Percentiles rank a stretch among this genome's conserved stretches.
Evolutionary conservation across 768 basidiomycete genomes (phyloP).

Genomic region (Phanerochaete carnosa): DNA sequence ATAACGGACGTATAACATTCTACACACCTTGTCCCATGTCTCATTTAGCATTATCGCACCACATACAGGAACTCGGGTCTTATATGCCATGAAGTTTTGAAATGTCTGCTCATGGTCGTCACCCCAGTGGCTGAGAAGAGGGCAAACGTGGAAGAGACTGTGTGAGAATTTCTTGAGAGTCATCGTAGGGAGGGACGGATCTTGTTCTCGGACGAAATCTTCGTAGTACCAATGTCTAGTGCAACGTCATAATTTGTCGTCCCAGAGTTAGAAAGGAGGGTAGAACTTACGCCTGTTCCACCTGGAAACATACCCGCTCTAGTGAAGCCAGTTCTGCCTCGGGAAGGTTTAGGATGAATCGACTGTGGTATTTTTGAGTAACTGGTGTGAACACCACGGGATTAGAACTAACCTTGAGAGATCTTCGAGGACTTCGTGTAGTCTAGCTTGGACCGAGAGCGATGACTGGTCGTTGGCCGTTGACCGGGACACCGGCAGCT

Average conservation of each 20-base stretch:
- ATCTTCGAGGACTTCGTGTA: conserved; percentile 88
- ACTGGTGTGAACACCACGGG: conserved; percentile 15
- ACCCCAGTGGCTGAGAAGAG: conserved; percentile 78
- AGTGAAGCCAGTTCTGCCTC: conserved; percentile 87
- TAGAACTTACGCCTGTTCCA: conserved; percentile 92
- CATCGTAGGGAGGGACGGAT: conserved; percentile 81
- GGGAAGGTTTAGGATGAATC: conserved; percentile 96
- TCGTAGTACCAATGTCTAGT: conserved; percentile 99
- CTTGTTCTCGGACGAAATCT: conserved; percentile 94
- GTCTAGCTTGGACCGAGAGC: conserved; percentile 60
- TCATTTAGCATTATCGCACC: conserved; percentile 95
- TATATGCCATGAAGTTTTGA: conserved; percentile 91
- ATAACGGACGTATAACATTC: conserved; percentile 9
- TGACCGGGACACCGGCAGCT: conserved; percentile 48
- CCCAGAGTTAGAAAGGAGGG: neutral
- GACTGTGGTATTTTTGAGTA: conserved; percentile 41
- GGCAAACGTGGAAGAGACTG: conserved; percentile 83
- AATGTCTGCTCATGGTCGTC: conserved; percentile 85
- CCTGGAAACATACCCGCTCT: conserved; percentile 96
- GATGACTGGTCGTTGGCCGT: conserved; percentile 30
- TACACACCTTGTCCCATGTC: conserved; percentile 83
- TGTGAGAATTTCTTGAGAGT: conserved; percentile 92
- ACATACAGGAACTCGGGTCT: conserved; percentile 94
- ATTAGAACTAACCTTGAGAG: conserved; percentile 68
- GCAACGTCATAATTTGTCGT: conserved; percentile 6